Base-by-base conservation (phyloP, 2,329 filamentous ascomycete genomes). In the Colletotrichum shisoi region DNA sequence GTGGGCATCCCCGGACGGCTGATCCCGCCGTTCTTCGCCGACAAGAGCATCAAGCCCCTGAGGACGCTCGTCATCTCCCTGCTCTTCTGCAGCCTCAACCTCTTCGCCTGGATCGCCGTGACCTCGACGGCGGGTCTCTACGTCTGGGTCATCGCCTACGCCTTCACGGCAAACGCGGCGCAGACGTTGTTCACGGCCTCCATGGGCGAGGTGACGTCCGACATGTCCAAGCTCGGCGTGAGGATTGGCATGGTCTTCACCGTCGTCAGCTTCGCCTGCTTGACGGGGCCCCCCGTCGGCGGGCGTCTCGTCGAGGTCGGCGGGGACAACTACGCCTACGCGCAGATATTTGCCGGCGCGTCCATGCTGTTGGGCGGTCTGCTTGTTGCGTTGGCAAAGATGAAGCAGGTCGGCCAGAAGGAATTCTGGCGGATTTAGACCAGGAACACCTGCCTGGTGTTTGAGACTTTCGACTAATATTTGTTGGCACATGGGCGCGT, bases 241-340 rank as follows among this genome's bases (percentile, higher is more conserved):
- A 72, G 79, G 27, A 71, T 81, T 15, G 79, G 79, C 9, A 81
- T 81, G 79, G 77, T 75, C 1, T 81, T 81, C 12, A 76, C 71
- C 49, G 74, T 81, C 6, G 71, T 74, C 7, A 79, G 78, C 0
- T 72, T 80, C 51, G 77, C 77, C 1, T 75, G 77, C 0, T 59
- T 81, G 15, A 79, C 79, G 0, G 79, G 79, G 0, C 77, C 78
- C 3, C 79, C 79, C 0, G 74, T 81, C 21, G 79, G 79, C 0
- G 79, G 79, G 0, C 80, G 80, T 1, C 77, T 86, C 11, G 80
- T 86, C 40, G 74, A 39, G 4, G 9, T 54, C 4, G 44, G 21
- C 6, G 13, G 49, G 2, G 65, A 31, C 19, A 3, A 64, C 8
- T 68, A 54, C 40, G 21, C 58, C 19, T 65, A 68, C 24, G 61